Base-by-base conservation (phyloP, 176 grass and related monocot species). In the Triticum turgidum region DNA sequence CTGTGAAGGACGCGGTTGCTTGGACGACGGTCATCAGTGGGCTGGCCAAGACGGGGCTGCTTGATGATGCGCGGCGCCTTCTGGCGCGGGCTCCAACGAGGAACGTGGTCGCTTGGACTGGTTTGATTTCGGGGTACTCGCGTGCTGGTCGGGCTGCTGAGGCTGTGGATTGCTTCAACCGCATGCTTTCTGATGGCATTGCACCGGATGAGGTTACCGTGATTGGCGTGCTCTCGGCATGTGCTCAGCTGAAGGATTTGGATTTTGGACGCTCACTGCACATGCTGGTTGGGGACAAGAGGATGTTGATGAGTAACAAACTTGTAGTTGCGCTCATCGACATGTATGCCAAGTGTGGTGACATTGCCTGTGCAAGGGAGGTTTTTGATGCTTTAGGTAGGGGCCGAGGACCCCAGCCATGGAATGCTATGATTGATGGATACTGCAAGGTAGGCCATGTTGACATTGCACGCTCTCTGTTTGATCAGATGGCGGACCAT, bases 341-440 rank as follows among this genome's bases (percentile, higher is more conserved):
- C 73, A 93, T 98, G 95, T 95, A 90, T 61, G 84, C 85, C 11
- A 95, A 93, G 82, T 95, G 89, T 70, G 93, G 91, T 39, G 84
- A 92, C 66, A 85, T 90, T 61, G 11, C n/a, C 33, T 15, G 29
- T 42, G 93, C 92, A 56, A 78, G 45, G 12, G 73, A 87, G 62
- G 58, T 91, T 14, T 98, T 98, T 35, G 81, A 94, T 12, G 77
- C 85, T 22, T 61, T 87, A 41, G 84, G 84, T 30, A 80, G 70
- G 71, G 84, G 89, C 9, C 58, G 80, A 37, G 41, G 58, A 79
- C 74, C 84, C 12, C 83, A 88, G 59, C 66, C 93, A 49, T 95
- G 93, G 93, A 95, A 92, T 89, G 93, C 90, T 70, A 95, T 92
- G 39, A 92, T 95, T 63, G 81, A 92, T 73, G 93, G 88, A 6